Base-by-base conservation (phyloP, 352 stramenopile genomes). In the Globisporangium nagaii region DNA sequence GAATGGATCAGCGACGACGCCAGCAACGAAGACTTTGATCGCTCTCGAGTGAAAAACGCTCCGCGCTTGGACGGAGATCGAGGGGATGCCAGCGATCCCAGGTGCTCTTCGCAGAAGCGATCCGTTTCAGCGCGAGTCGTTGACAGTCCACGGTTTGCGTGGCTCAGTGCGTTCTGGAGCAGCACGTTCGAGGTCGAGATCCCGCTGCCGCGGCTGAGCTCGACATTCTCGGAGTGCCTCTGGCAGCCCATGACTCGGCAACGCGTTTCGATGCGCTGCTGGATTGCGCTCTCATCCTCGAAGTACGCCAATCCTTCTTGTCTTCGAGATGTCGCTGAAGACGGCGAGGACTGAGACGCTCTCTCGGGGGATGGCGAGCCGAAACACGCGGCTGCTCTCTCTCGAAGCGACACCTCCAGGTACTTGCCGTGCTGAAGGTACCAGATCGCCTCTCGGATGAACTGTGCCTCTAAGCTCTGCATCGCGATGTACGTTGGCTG, bases 381-480 rank as follows among this genome's bases (percentile, higher is more conserved):
- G 8, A 45, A 56, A 20, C 37, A 48, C 12, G 56, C 66, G 3
- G 27, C 32, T 13, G 70, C n/a, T 22, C 62, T 46, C n/a, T 70
- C 46, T 55, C 68, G 62, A 47, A 67, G 43, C 17, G 43, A 76
- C 17, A 56, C 61, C 19, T 88, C 71, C 31, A 80, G 62, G 24
- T 70, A 79, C 6, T 56, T 60, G 7, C 67, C 75, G 30, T 78
- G 52, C 42, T 79, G 78, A 39, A 86, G 65, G 41, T 75, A 87
- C 65, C 69, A 86, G 25, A 90, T 75, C 4, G 77, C 71, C 15
- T 90, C 79, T 46, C 79, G 75, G 44, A 90, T 86, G 32, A 78
- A 65, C 31, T 80, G 69, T 0, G 75, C 65, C 13, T 90, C 75
- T 6, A 71, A 32, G 20, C 70, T 84, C 36, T 88, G 71, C 31